Conservation (phyloP, 352 stramenopile genomes). For the Pythium guiyangense region DNA sequence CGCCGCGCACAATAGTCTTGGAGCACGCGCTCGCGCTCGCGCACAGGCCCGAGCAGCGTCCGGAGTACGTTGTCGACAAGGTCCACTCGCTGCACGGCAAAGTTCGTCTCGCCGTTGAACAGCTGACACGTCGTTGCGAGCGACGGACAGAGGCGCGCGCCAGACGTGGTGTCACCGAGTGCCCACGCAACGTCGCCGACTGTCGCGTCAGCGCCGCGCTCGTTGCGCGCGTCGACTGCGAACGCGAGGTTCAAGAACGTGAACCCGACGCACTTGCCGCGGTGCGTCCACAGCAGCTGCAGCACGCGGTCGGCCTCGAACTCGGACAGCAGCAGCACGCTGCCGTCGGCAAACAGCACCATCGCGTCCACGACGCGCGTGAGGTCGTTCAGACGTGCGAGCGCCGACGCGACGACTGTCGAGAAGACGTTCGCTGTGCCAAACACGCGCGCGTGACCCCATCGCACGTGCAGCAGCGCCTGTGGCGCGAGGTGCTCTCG, state of each 20-base stretch:
- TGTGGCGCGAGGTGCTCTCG: no score
- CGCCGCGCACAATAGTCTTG: neutral
- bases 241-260: constrained; percentile 1
- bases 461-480: no score
- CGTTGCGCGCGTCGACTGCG: neutral
- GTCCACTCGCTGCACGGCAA: neutral
- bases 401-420: constrained; percentile 12
- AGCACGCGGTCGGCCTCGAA: constrained; percentile 8
- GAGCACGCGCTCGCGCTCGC: neutral
- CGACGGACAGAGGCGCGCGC: neutral
- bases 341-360: neutral
- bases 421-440: constrained; percentile 47
- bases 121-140: neutral
- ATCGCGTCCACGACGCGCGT: no score
- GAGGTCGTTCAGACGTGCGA: no score
- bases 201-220: neutral
- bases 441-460: constrained; percentile 22
- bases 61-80: neutral
- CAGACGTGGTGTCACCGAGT: neutral
- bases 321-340: constrained; percentile 1
- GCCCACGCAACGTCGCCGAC: neutral
- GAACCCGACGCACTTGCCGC: neutral
- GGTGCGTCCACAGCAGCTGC: neutral
- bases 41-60: neutral
- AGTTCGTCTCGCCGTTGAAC: constrained; percentile 8